phyloP scores from a whole-genome alignment of 192 early-diverging fungal species.

The Coemansia sp. region DNA sequence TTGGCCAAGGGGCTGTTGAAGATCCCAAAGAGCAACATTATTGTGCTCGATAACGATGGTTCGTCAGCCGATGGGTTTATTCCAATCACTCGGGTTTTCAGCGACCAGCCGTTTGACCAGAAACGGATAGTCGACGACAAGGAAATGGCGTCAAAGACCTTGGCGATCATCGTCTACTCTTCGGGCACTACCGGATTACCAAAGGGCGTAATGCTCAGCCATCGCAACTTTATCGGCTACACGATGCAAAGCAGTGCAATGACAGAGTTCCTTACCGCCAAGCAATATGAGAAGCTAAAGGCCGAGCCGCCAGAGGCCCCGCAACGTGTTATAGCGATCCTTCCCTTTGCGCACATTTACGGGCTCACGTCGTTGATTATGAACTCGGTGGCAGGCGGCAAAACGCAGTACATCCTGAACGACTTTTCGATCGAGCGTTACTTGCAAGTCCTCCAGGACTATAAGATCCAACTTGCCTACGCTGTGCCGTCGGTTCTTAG shows the following conservation, averaged over 20 bases:
- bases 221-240: slow-evolving; percentile 76
- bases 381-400: slow-evolving; percentile 34
- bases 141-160: slow-evolving; percentile 10
- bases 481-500: slow-evolving; percentile 65
- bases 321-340: slow-evolving; percentile 27
- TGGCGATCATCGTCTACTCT: slow-evolving; percentile 34
- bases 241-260: slow-evolving; percentile 42
- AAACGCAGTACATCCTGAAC: slow-evolving; percentile 66
- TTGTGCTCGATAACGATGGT: slow-evolving; percentile 58
- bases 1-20: slow-evolving; percentile 8
- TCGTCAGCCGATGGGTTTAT: slow-evolving; percentile 27
- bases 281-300: slow-evolving; percentile 10
- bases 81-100: slow-evolving; percentile 17
- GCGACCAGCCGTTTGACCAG: slow-evolving; percentile 10
- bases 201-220: slow-evolving; percentile 84
- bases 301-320: neutral
- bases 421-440: slow-evolving; percentile 69
- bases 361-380: slow-evolving; percentile 52
- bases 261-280: slow-evolving; percentile 44
- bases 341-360: slow-evolving; percentile 72
- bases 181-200: slow-evolving; percentile 58
- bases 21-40: slow-evolving; percentile 11
- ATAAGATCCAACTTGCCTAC: slow-evolving; percentile 61
- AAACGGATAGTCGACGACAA: slow-evolving; percentile 23
- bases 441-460: slow-evolving; percentile 63